A percentile compares a stretch with the other conserved stretches of the same genome.
phyloP scores from a whole-genome alignment of 768 basidiomycete species.

The Suillus sp. region DNA sequence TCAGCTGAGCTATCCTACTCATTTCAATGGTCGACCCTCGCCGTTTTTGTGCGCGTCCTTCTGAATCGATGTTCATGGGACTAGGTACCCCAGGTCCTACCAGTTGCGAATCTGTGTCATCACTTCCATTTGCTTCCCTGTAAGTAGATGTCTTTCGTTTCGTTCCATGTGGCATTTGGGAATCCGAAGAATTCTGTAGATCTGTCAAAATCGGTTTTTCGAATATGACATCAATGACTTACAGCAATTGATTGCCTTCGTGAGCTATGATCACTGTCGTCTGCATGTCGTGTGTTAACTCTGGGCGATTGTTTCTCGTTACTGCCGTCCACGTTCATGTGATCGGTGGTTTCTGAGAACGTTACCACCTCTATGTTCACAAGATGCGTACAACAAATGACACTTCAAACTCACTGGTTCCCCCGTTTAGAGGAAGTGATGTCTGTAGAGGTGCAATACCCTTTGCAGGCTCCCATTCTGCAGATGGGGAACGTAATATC shows the following conservation, averaged over 20 bases:
- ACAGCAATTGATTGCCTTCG: slow-evolving; percentile 73
- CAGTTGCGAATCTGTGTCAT: slow-evolving; percentile 68
- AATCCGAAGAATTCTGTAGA: slow-evolving; percentile 39
- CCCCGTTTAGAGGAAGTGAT: slow-evolving; percentile 22
- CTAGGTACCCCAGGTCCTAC: slow-evolving; percentile 69
- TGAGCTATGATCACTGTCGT: slow-evolving; percentile 68
- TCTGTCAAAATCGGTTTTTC: slow-evolving; percentile 6
- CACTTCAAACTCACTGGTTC: slow-evolving; percentile 25
- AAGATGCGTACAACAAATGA: slow-evolving; percentile 18
- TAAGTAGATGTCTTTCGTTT: slow-evolving; percentile 86
- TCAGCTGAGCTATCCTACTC: slow-evolving; percentile 71
- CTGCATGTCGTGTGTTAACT: slow-evolving; percentile 39
- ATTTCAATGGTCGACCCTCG: slow-evolving; percentile 84
- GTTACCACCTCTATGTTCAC: slow-evolving; percentile 16
- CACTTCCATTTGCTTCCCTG: slow-evolving; percentile 51
- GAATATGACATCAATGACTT: slow-evolving; percentile 31
- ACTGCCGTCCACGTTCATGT: slow-evolving; percentile 42
- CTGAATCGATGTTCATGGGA: slow-evolving; percentile 56
- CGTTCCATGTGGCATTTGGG: slow-evolving; percentile 57
- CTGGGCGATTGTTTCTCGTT: slow-evolving; percentile 31
- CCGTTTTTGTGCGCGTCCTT: slow-evolving; percentile 77
- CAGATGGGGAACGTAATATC: slow-evolving; percentile 59
- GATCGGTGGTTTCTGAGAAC: slow-evolving; percentile 35
- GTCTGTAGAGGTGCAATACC: slow-evolving; percentile 26
- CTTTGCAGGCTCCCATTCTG: slow-evolving; percentile 38